Base-by-base conservation (phyloP, 225 moss, liverwort and hornwort species). In the Takakia lepidozioides region DNA sequence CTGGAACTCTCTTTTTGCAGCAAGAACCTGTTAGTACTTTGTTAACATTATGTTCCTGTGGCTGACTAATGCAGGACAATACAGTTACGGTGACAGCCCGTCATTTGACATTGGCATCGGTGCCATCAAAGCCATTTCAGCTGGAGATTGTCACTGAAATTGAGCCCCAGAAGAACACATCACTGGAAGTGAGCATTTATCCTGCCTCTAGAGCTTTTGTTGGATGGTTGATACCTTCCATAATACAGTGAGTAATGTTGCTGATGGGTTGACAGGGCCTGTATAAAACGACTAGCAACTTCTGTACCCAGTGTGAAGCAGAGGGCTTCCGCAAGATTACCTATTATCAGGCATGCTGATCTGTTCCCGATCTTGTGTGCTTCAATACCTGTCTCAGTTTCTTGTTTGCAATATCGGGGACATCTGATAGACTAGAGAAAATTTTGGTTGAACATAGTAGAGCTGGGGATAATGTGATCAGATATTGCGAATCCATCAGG, bases 271-370 rank as follows among this genome's bases (percentile, higher is more conserved):
- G 14, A 58, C 59, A n/a, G 72, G 93, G 93, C 27, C 64, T 95
- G 24, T 95, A 90, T 68, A 95, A 84, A 62, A 76, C 86, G 26
- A 65, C 67, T 29, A 90, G 93, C 42, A 95, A 84, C 54, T 95
- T 87, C 48, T 95, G 93, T 34, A 95, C 93, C 19, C 93, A 95
- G 60, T 95, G 93, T 57, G 93, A 95, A 76, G 93, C 90, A 29
- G 93, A 89, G 46, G 93, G 89, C 55, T 95, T 95, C 62, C 81
- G 90, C 56, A 95, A 84, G 66, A 95, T 95, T 22, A 90, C 93
- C 0, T 95, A 84, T 40, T 95, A 65, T 58, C 93, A 88, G 86
- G 86, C 69, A 51, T 47, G 23, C 25, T 10, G n/a, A n/a, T n/a
- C n/a, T n/a, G n/a, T n/a, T n/a, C n/a, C n/a, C n/a, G n/a, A n/a